Conservation (phyloP, 75 land plant genomes). For the Picea sitchensis region DNA sequence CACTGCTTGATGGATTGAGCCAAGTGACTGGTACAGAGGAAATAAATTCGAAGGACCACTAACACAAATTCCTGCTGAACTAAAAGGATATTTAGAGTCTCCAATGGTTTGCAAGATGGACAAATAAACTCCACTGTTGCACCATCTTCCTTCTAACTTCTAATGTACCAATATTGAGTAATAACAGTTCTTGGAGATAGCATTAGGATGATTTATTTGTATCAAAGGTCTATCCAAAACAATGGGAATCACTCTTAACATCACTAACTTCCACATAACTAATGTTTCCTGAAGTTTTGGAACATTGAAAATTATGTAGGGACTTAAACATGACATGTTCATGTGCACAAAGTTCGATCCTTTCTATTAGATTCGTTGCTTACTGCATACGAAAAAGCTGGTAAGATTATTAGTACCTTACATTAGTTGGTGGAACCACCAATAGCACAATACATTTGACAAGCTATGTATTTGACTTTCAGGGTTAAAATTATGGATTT, state of each 20-base stretch:
- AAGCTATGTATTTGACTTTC: too few relatives aligned
- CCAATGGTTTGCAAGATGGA: background rate
- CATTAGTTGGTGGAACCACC: background rate
- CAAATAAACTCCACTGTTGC: too few relatives aligned
- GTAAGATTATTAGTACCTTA: background rate
- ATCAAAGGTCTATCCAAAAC: background rate
- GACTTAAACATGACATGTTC: background rate
- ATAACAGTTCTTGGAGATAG: background rate
- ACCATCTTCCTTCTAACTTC: background rate
- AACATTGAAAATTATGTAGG: background rate
- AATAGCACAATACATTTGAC: background rate
- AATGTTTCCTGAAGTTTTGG: background rate
- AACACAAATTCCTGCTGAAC: background rate
- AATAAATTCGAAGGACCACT: constrained; percentile 24
- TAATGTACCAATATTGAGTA: background rate
- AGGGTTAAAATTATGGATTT: too few relatives aligned
- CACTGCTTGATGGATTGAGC: constrained; percentile 5
- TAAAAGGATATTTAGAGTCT: constrained; percentile 4
- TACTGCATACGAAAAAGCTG: background rate
- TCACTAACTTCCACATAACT: background rate
- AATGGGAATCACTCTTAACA: background rate
- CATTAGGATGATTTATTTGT: background rate
- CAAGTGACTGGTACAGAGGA: constrained; percentile 16
- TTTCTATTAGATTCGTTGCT: background rate
- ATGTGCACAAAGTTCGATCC: background rate